Evolutionary conservation across 345 rosid genomes (phyloP), one percentile per base, ranked within the genome.

Genomic region (Gossypium longicalyx): DNA sequence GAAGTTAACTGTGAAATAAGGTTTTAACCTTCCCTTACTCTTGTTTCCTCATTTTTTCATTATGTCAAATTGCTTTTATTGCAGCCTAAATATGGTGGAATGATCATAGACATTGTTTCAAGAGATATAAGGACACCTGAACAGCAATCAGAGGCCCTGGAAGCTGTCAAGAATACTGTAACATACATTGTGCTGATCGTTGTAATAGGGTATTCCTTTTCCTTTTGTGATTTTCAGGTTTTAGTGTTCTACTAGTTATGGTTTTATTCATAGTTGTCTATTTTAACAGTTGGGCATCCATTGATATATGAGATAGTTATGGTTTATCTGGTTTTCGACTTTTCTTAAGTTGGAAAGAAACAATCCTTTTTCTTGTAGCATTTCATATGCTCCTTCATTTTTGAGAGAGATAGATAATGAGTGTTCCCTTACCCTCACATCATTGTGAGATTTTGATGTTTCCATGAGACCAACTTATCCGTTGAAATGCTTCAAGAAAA

Each of bases 71-170:
- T 59, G 38, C 67, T 9, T 62, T 7, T 59, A 23, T 57, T 80
- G 77, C 86, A 87, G 89, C 91, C 89, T 53, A 87, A 87, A 77
- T 88, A 82, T 83, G 92, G 90, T 73, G 92, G 90, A 17, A 85
- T 77, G 84, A 88, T 88, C 73, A 85, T 88, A 53, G 90, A 88
- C 86, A 86, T 88, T 67, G 89, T 86, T 41, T 86, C 92, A 8
- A 80, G 83, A 82, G 87, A 86, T 56, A 78, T 19, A 68, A 66
- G 27, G 61, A 86, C 85, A 1, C 81, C 86, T 77, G 87, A 88
- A 51, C 78, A 86, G 81, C 81, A 84, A 77, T 53, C 82, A 0
- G 82, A 78, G 49, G 89, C 92, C 66, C 60, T 86, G 54, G 64
- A 59, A 66, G 87, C 82, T 44, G 84, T 88, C 80, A 83, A 70